phyloP scores from a whole-genome alignment of 352 stramenopile species.

The Pythium graminicola region DNA sequence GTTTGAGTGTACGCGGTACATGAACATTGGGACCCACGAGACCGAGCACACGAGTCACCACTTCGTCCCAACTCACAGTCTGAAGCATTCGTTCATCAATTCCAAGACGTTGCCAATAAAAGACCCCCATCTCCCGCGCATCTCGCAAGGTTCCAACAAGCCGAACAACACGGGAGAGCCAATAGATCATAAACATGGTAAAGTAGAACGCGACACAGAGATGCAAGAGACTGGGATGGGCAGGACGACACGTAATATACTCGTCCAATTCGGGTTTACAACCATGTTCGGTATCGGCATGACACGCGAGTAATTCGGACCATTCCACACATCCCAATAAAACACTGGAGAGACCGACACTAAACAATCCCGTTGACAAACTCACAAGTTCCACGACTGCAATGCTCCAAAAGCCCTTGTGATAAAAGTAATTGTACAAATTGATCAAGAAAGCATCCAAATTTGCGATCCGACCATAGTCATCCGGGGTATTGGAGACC shows the following conservation, averaged over 20 bases:
- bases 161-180: conserved; percentile 75
- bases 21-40: conserved; percentile 56
- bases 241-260: conserved; percentile 59
- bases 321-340: conserved; percentile 96
- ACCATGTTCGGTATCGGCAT: conserved; percentile 52
- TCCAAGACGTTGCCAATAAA: conserved; percentile 89
- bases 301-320: conserved; percentile 79
- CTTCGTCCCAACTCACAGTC: conserved; percentile 83
- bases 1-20: conserved; percentile 72
- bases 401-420: conserved; percentile 90
- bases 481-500: conserved; percentile 52
- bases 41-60: conserved; percentile 83
- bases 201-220: conserved; percentile 89
- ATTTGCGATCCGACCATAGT: conserved; percentile 66
- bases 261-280: conserved; percentile 76
- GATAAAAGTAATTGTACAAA: conserved; percentile 94
- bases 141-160: conserved; percentile 84
- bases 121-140: conserved; percentile 84
- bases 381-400: conserved; percentile 86
- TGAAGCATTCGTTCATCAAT: conserved; percentile 85
- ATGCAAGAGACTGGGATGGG: conserved; percentile 45
- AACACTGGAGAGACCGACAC: conserved; percentile 92
- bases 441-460: conserved; percentile 90
- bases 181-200: conserved; percentile 93
- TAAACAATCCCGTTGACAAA: conserved; percentile 93